phyloP scores from a whole-genome alignment of 2,329 filamentous ascomycete species.

The Verticillium dahliae region DNA sequence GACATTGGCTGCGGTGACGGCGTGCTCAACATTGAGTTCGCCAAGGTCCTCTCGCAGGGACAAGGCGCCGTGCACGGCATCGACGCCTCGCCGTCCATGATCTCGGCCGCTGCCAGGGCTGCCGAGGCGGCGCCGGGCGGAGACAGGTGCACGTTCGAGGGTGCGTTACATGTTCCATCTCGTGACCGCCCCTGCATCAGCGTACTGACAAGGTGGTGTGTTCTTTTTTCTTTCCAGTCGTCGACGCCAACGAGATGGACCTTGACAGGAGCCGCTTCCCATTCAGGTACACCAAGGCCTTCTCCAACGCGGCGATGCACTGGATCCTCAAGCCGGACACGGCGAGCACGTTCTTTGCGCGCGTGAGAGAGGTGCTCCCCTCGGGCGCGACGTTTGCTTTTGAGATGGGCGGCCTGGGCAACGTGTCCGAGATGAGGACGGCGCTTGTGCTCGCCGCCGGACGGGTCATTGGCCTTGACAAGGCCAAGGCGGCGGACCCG shows the following conservation, averaged over 20 bases:
- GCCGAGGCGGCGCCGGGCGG: constrained; percentile 23
- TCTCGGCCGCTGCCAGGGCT: constrained; percentile 39
- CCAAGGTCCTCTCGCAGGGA: constrained; percentile 36
- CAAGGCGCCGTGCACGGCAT: constrained; percentile 46
- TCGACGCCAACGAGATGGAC: constrained; percentile 37
- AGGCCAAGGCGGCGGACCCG: constrained; percentile 45
- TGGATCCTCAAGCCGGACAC: constrained; percentile 50
- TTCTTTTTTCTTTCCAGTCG: constrained; percentile 22
- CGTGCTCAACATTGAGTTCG: constrained; percentile 49
- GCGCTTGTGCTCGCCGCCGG: constrained; percentile 48
- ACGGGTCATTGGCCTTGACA: constrained; percentile 41
- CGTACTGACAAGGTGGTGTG: too few relatives aligned
- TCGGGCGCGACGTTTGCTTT: constrained; percentile 56
- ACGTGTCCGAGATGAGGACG: constrained; percentile 56
- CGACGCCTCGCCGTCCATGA: constrained; percentile 54
- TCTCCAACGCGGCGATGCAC: constrained; percentile 62
- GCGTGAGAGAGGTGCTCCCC: constrained; percentile 42
- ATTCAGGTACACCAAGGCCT: constrained; percentile 44
- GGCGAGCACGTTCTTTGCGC: constrained; percentile 43
- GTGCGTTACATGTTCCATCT: constrained; percentile 15
- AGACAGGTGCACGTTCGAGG: constrained; percentile 35
- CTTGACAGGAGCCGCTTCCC: constrained; percentile 6
- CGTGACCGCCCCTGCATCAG: not conserved
- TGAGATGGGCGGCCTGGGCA: constrained; percentile 67
- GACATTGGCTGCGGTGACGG: constrained; percentile 62